Evolutionary conservation across 257 asterid genomes (phyloP), one percentile per base, ranked within the genome.

Genomic region (Lithospermum erythrorhizon): DNA sequence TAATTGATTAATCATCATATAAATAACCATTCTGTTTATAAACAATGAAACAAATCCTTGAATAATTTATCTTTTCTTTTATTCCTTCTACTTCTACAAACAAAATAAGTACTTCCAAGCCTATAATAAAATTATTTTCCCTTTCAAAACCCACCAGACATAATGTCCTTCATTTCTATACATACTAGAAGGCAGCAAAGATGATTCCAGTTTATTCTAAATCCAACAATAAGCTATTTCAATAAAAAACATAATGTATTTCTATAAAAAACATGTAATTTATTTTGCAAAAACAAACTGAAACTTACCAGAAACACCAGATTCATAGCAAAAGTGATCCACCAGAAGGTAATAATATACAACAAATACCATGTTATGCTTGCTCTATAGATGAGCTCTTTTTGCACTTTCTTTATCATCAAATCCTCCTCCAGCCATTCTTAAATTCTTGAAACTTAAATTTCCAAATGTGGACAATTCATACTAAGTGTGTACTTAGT

Each of bases 251-350:
- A 41, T 14, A 41, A 41, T 13, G 2, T 13, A 41, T 11, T 41
- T 41, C 48, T 10, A 35, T 18, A 25, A 18, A 48, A 16, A 63
- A 53, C 16, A 17, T 6, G 5, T 0, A 9, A 32, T 18, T 21
- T 58, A 10, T 21, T 8, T 35, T 18, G 55, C 18, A 16, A 23
- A 32, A 13, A 17, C 13, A 15, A n/a, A 17, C 0, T n/a, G 41
- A 69, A 16, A 63, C 80, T 47, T 6, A 85, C 96, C 96, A 37
- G 96, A 88, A 77, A 89, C 94, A 19, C 96, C 96, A 59, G 86
- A 86, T 77, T 89, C 96, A 61, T 89, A 89, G 51, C 96, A 89
- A 89, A 22, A 89, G 72, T 37, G 96, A 83, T 49, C 96, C 96
- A 0, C 96, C 96, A 78, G 86, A 14, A n/a, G 27, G 96, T 83